These are phyloP conservation scores for Luffa aegyptiaca DNA, from an alignment of 306 rosid species.

Conservation along the genomic window DNA sequence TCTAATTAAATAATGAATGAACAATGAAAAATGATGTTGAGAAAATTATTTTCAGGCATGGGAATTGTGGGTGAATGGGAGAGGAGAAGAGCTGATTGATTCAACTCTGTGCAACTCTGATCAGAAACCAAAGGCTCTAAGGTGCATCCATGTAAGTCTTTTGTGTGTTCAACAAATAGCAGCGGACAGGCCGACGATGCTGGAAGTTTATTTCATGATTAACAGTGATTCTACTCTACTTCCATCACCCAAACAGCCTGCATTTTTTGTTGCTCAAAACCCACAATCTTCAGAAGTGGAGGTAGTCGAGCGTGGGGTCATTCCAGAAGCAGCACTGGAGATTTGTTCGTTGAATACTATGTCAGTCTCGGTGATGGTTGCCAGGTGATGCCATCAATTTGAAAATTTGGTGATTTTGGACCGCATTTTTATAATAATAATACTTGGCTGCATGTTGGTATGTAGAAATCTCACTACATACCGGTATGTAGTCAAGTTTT, in stretches of 20 bases:
- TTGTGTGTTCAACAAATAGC: slow-evolving; percentile 32
- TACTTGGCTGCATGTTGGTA: too few species aligned
- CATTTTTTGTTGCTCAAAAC: background rate
- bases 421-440: too few species aligned
- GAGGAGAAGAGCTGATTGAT: slow-evolving; percentile 18
- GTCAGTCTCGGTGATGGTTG: background rate
- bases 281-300: background rate
- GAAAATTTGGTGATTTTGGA: too few species aligned
- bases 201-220: slow-evolving; percentile 20
- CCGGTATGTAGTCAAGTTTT: too few species aligned
- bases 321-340: background rate
- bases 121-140: slow-evolving; percentile 9
- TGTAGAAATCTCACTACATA: too few species aligned
- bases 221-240: slow-evolving; percentile 19
- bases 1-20: background rate
- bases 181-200: slow-evolving; percentile 28
- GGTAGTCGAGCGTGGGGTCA: background rate
- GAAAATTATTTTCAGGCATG: slow-evolving; percentile 14
- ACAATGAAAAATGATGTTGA: background rate
- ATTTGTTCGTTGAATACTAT: background rate
- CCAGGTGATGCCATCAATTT: background rate
- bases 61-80: slow-evolving; percentile 25
- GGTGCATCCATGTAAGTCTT: slow-evolving; percentile 30
- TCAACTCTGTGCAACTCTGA: background rate
- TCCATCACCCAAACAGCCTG: slow-evolving; percentile 26